A percentile compares a stretch with the other conserved stretches of the same genome.
phyloP scores from a whole-genome alignment of 805 yeast species.

The Schizosaccharomyces lindneri region DNA sequence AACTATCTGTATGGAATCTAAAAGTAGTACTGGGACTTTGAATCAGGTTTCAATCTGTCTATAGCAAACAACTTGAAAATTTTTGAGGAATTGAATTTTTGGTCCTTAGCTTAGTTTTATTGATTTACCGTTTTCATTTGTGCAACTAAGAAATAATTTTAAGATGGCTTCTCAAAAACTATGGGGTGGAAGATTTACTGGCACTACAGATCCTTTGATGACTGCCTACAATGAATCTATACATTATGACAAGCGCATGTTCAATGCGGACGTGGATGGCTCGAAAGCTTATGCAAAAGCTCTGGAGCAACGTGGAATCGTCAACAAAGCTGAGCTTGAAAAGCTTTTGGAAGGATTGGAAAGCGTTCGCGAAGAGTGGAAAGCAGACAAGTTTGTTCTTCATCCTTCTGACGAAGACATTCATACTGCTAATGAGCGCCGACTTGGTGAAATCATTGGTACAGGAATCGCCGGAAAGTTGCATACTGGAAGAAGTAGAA shows the following conservation, averaged over 20 bases:
- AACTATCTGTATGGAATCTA: too few relatives aligned
- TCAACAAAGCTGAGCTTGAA: conserved; percentile 44
- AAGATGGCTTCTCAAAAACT: conserved; percentile 25
- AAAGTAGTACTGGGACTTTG: too few relatives aligned
- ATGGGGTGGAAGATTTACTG: conserved; percentile 98
- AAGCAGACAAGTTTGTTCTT: conserved; percentile 35
- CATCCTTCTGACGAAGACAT: conserved; percentile 89
- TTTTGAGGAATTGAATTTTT: too few relatives aligned
- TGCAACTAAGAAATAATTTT: too few relatives aligned
- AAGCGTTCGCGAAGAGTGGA: conserved; percentile 61
- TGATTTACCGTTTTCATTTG: too few relatives aligned
- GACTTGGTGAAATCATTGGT: conserved; percentile 90
- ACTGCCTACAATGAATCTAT: conserved; percentile 87
- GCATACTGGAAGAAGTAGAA: conserved; percentile 97
- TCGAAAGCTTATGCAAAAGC: conserved; percentile 85
- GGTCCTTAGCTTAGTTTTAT: too few relatives aligned
- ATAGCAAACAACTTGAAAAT: too few relatives aligned
- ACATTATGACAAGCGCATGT: conserved; percentile 90
- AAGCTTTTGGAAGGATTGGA: conserved; percentile 70
- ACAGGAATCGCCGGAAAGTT: conserved; percentile 86
- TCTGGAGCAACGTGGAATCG: conserved; percentile 47
- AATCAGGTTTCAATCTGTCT: too few relatives aligned
- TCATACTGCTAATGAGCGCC: conserved; percentile 95
- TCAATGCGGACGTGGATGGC: conserved; percentile 77
- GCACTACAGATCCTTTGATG: conserved; percentile 81